phyloP scores from a whole-genome alignment of 805 yeast species.

The Metschnikowia lochheadii region DNA sequence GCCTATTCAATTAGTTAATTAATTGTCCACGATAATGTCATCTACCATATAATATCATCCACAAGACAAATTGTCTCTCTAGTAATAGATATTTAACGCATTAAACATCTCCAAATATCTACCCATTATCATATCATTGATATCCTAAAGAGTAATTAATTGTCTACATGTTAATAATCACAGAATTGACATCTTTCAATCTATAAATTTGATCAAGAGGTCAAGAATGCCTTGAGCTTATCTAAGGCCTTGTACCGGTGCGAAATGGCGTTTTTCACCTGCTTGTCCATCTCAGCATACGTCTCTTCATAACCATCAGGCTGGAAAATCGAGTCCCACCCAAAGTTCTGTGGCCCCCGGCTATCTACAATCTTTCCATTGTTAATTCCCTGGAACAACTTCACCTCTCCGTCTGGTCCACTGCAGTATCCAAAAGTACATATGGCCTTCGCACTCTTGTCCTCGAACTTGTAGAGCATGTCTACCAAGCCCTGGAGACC shows the following conservation, averaged over 20 bases:
- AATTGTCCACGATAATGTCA: no score
- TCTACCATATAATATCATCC: no score
- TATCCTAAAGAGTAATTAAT: neutral
- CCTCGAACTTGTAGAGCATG: constrained; percentile 75
- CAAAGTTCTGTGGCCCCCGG: constrained; percentile 76
- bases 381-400: constrained; percentile 80
- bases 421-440: constrained; percentile 91
- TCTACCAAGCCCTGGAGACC: constrained; percentile 77
- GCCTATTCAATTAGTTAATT: constrained; percentile 26
- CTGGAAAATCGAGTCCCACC: constrained; percentile 91
- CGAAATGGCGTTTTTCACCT: constrained; percentile 72
- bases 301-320: constrained; percentile 68
- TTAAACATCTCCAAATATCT: no score
- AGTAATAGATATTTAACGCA: no score
- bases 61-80: no score
- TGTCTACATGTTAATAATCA: neutral
- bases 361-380: constrained; percentile 73
- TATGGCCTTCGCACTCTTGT: constrained; percentile 80
- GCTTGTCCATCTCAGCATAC: constrained; percentile 85
- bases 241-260: constrained; percentile 84
- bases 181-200: neutral
- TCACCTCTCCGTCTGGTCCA: constrained; percentile 70
- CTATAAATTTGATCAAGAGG: neutral
- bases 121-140: neutral
- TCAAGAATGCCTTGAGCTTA: constrained; percentile 57